These are phyloP conservation scores for Lagenaria siceraria DNA, from an alignment of 306 rosid species.

Conservation along the genomic window DNA sequence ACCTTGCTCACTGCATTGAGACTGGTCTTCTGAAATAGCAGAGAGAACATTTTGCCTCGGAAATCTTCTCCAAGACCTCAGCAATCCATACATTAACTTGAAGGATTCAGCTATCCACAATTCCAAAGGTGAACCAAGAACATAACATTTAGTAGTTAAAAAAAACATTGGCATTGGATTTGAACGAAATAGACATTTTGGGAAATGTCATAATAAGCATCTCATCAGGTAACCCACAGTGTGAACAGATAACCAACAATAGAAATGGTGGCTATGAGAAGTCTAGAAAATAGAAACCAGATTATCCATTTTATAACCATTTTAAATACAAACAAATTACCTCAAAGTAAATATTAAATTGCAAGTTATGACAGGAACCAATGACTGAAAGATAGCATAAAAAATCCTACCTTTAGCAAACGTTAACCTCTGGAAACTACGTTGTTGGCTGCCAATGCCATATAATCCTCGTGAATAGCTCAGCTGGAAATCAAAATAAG, in stretches of 20 bases:
- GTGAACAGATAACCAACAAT: not conserved
- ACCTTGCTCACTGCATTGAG: slow-evolving; percentile 32
- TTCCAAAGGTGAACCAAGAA: slow-evolving; percentile 6
- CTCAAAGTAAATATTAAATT: not conserved
- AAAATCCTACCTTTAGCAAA: slow-evolving; percentile 43
- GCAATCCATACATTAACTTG: slow-evolving; percentile 29
- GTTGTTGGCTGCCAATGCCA: slow-evolving; percentile 26
- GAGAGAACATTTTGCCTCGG: slow-evolving; percentile 28
- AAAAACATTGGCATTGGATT: not conserved
- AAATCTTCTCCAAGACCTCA: slow-evolving; percentile 26
- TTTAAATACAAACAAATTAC: not conserved
- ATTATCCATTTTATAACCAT: not conserved
- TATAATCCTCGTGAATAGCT: slow-evolving; percentile 35
- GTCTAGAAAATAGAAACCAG: not conserved
- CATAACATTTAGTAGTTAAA: not conserved
- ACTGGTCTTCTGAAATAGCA: slow-evolving; percentile 61
- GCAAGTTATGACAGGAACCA: not conserved
- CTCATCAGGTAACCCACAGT: not conserved
- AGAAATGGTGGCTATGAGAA: not conserved
- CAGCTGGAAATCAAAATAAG: slow-evolving; percentile 40
- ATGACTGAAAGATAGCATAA: not conserved
- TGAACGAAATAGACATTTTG: not conserved
- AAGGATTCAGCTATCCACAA: slow-evolving; percentile 36
- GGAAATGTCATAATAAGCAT: not conserved
- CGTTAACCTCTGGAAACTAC: slow-evolving; percentile 29